Conservation (phyloP, 768 basidiomycete genomes). For the Pleurotus ostreatus region DNA sequence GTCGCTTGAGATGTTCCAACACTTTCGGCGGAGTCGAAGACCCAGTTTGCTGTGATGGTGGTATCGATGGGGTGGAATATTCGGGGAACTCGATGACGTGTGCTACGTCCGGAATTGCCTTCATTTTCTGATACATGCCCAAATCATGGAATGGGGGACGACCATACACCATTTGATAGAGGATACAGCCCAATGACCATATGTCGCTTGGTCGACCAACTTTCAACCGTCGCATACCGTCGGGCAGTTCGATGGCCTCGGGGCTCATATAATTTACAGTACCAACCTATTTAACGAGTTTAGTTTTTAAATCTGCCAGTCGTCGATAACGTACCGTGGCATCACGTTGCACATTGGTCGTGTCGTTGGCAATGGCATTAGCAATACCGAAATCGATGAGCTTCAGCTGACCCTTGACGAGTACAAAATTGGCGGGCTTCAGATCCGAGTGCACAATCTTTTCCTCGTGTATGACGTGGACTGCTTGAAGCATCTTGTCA, state of each 20-base stretch:
- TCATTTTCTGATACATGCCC: conserved; percentile 85
- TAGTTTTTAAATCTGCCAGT: background rate
- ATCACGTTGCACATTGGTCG: conserved; percentile 96
- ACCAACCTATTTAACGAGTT: conserved; percentile 59
- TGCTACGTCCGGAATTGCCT: conserved; percentile 78
- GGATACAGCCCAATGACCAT: conserved; percentile 96
- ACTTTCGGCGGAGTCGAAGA: conserved; percentile 43
- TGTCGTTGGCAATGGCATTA: conserved; percentile 97
- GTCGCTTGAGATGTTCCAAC: conserved; percentile 64
- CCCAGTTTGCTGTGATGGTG: conserved; percentile 28
- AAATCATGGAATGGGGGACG: conserved; percentile 88
- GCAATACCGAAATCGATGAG: conserved; percentile 99
- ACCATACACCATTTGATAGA: conserved; percentile 99
- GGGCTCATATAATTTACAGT: conserved; percentile 99
- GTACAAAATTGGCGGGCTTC: conserved; percentile 97
- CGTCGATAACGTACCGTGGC: conserved; percentile 60
- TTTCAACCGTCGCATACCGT: conserved; percentile 85
- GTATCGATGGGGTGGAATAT: conserved; percentile 50
- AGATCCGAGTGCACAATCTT: conserved; percentile 98
- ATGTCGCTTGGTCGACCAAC: conserved; percentile 95
- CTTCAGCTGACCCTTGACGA: conserved; percentile 93
- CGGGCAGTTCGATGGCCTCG: conserved; percentile 88
- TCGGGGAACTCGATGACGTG: conserved; percentile 83
- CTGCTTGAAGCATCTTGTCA: conserved; percentile 91
- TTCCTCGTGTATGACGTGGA: conserved; percentile 97